Percentiles rank a stretch among this genome's conserved stretches.
These are phyloP conservation scores for Trichomonascaceae sp. DNA, from an alignment of 1,139 yeast genomes.

Conservation along the genomic window DNA sequence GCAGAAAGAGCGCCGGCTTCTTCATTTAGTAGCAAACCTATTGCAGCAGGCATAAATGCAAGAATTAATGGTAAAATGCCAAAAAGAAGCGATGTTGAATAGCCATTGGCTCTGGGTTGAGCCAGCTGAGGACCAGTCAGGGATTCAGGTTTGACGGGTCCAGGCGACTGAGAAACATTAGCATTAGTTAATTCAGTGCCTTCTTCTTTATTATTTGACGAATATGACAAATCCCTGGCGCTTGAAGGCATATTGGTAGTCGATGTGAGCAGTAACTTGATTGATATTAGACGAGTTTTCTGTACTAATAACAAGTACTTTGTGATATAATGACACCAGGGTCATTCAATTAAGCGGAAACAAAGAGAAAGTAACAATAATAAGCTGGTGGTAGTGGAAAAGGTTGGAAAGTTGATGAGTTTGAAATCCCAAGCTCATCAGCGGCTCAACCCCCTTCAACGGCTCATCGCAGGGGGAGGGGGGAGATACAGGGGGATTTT, in stretches of 20 bases:
- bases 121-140: background rate
- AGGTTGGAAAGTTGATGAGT: background rate
- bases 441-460: background rate
- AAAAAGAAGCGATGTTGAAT: background rate
- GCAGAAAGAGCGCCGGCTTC: constrained; percentile 21
- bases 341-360: too few species aligned
- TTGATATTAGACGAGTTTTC: background rate
- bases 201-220: background rate
- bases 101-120: background rate
- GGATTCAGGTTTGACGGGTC: background rate
- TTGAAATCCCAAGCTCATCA: background rate
- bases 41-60: constrained; percentile 23
- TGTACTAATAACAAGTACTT: background rate
- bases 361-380: too few species aligned
- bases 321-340: background rate
- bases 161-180: background rate
- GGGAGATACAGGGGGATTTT: too few species aligned
- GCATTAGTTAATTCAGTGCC: background rate
- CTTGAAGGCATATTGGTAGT: background rate
- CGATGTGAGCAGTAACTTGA: background rate
- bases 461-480: background rate
- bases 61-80: constrained; percentile 18
- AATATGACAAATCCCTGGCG: background rate
- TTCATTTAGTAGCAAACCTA: constrained; percentile 20
- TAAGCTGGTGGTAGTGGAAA: too few species aligned